phyloP scores from a whole-genome alignment of 2,329 filamentous ascomycete species.

The Dothistroma pini region DNA sequence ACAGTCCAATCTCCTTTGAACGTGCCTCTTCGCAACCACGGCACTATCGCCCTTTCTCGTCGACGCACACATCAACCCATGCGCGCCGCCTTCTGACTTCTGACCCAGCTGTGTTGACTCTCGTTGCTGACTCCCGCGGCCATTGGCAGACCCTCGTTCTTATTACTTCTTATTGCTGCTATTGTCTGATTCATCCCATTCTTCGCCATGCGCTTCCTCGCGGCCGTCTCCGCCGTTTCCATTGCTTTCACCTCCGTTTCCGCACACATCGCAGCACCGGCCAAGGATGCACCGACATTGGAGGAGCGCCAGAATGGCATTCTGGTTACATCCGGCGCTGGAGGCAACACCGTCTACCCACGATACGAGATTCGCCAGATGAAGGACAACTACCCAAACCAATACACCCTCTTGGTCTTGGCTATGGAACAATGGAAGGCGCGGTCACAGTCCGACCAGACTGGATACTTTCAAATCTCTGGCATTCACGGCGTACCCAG shows the following conservation, averaged over 20 bases:
- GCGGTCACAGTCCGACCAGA: conserved; percentile 5
- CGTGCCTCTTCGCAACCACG: background rate
- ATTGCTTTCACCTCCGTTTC: conserved; percentile 20
- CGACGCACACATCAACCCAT: background rate
- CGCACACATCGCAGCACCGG: conserved; percentile 13
- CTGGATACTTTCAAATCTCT: conserved; percentile 23
- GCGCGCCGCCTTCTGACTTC: background rate
- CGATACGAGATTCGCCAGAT: conserved; percentile 28
- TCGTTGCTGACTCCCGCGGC: background rate
- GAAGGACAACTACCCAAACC: conserved; percentile 23
- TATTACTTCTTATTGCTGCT: conserved; percentile 3
- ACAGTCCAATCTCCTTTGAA: background rate
- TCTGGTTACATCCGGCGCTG: conserved; percentile 11
- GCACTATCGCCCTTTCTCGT: background rate
- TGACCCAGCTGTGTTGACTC: background rate
- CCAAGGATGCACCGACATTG: conserved; percentile 11
- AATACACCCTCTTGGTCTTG: conserved; percentile 27
- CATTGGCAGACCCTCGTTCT: background rate
- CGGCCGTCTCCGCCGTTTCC: conserved; percentile 16
- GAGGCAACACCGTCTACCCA: conserved; percentile 15
- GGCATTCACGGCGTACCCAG: conserved; percentile 29
- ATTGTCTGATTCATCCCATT: background rate
- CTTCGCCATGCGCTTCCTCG: conserved; percentile 20
- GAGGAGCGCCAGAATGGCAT: conserved; percentile 13
- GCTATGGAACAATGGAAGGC: conserved; percentile 22